Base-by-base conservation (phyloP, 129 eudicot species). In the Flaveria brownii region DNA sequence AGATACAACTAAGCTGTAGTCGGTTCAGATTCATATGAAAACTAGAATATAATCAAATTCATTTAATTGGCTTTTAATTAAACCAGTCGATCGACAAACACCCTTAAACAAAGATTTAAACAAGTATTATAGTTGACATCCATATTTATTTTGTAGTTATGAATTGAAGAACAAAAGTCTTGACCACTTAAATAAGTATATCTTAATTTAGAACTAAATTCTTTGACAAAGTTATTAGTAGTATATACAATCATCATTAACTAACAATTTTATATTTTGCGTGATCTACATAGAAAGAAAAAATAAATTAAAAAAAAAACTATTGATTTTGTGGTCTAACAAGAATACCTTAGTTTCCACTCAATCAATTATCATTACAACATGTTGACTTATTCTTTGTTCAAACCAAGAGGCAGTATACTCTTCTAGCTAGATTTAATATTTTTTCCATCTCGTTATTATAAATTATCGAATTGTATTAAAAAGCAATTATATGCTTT, bases 341-440 rank as follows among this genome's bases (percentile, higher is more conserved):
- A 60, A 49, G 79, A 77, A 68, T 73, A 69, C 74, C 80, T 78
- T 78, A 72, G 43, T 55, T 6, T 55, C 77, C 73, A 80, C 82
- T 76, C 77, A 49, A 73, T 73, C 64, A 30, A 56, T 57, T 52
- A 41, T 80, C 71, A 74, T 55, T 70, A 20, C 79, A 22, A 3
- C 45, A 51, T 68, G 51, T 73, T 66, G 64, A 36, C 36, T 74
- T 75, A 69, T 68, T 74, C 41, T 61, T 81, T 68, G 80, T 56
- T 20, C n/a, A 62, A 79, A 74, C 23, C 18, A 36, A 42, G 60
- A 60, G 68, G 30, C 36, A 72, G 17, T 51, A 70, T 73, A 28
- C 62, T 23, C 11, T 47, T 14, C 6, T 46, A 2, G 25, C 6
- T 46, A 2, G 25, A 46, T 20, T 23, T 46, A 28, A 9, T 2